These are phyloP conservation scores for Lecanicillium sp. DNA, from an alignment of 2,329 filamentous ascomycete species.

Conservation along the genomic window DNA sequence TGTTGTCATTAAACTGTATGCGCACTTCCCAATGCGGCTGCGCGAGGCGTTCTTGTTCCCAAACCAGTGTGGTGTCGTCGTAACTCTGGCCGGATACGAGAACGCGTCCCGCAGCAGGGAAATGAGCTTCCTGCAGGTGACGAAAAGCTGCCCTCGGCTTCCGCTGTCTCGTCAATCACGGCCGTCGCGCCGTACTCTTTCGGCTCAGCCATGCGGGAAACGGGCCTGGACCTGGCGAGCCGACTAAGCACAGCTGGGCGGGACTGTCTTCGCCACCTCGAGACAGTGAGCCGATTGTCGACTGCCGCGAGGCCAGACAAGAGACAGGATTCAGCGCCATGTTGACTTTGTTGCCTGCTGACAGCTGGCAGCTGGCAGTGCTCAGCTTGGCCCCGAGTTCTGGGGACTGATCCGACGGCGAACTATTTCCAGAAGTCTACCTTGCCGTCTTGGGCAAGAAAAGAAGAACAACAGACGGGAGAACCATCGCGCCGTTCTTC, in stretches of 20 bases:
- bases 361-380: background rate
- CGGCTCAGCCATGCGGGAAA: too few relatives aligned
- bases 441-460: background rate
- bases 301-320: background rate
- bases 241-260: too few relatives aligned
- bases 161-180: background rate
- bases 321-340: background rate
- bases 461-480: background rate
- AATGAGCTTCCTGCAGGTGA: background rate
- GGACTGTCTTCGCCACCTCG: background rate
- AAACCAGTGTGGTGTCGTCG: background rate
- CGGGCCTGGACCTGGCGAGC: too few relatives aligned
- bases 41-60: background rate
- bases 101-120: background rate
- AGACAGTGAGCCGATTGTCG: background rate
- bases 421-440: background rate
- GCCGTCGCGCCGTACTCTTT: background rate
- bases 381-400: background rate
- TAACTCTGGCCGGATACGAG: background rate
- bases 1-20: slow-evolving; percentile 7
- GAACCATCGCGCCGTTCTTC: background rate
- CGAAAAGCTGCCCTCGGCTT: too few relatives aligned
- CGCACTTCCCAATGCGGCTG: background rate
- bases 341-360: background rate
- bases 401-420: background rate